Base-by-base conservation (phyloP, 768 basidiomycete species). In the Lentinula lateritia region DNA sequence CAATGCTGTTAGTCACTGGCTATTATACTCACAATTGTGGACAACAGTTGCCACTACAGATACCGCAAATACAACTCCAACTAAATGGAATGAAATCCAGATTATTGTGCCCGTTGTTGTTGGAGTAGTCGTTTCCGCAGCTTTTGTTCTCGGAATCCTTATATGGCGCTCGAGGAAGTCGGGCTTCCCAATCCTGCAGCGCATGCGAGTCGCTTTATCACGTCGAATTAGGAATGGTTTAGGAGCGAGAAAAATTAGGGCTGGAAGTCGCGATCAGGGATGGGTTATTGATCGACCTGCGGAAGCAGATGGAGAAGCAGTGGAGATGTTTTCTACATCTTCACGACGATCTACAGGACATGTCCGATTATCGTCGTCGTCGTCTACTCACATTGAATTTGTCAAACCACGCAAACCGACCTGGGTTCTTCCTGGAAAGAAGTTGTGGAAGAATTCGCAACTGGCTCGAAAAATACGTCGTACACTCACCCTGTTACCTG, bases 41-140 rank as follows among this genome's bases (percentile, higher is more conserved):
- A 38, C 16, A 16, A 0, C 36, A 56, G 41, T 39, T 13, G 38
- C 35, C 6, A 20, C 9, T 39, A 2, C 12, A 50, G 10, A 50
- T 36, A 20, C 9, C n/a, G 5, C 12, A 50, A 2, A 50, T 36
- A 15, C 32, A 36, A 36, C 52, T 28, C 32, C 56, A 2, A 23
- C 35, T 3, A 61, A 46, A 55, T 75, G 73, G 73, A 54, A 54
- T 13, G 6, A 72, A 13, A 39, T 72, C 7, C 76, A 78, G 54
- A 75, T 77, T 52, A 71, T 68, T 9, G 46, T 68, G 0, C 76
- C 77, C 6, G 66, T 69, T 58, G 68, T 76, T 45, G 72, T 75
- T 9, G 77, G 73, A 34, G 66, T 68, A 5, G 66, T 36, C 42
- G 68, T 77, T 15, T 34, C 36, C 50, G 61, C 28, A 38, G 67